phyloP scores from a whole-genome alignment of 768 basidiomycete genomes.

The Suillus luteus region DNA sequence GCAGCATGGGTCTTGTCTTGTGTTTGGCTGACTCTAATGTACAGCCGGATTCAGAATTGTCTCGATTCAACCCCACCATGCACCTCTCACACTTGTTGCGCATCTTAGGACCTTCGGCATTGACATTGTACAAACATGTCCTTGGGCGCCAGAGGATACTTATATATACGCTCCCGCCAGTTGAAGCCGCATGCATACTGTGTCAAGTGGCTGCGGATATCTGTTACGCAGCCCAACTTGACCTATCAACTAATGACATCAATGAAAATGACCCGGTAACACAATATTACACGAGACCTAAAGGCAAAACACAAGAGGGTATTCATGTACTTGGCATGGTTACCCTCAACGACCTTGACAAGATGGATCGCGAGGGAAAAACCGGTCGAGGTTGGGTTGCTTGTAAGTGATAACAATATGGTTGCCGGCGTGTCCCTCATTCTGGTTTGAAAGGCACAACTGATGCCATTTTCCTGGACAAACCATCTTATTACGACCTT shows the following conservation, averaged over 20 bases:
- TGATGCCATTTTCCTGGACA: conserved; percentile 83
- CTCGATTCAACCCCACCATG: conserved; percentile 52
- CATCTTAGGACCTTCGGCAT: conserved; percentile 74
- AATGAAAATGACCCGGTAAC: conserved; percentile 30
- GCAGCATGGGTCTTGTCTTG: not conserved
- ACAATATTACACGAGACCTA: conserved; percentile 34
- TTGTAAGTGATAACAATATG: conserved; percentile 46
- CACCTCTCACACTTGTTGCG: conserved; percentile 77
- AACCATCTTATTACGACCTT: conserved; percentile 76
- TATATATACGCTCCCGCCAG: conserved; percentile 78
- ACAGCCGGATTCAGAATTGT: conserved; percentile 26
- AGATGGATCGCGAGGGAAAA: conserved; percentile 55
- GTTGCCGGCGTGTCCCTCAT: conserved; percentile 2
- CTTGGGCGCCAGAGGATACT: conserved; percentile 74
- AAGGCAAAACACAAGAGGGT: conserved; percentile 48
- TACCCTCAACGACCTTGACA: conserved; percentile 71
- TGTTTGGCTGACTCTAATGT: not conserved
- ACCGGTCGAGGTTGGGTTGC: conserved; percentile 80
- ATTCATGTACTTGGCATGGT: conserved; percentile 79
- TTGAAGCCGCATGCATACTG: conserved; percentile 76
- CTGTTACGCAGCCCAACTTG: conserved; percentile 50
- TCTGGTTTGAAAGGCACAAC: conserved; percentile 56
- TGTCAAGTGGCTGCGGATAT: conserved; percentile 65
- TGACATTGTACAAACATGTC: conserved; percentile 81
- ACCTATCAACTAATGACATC: conserved; percentile 23